phyloP scores from a whole-genome alignment of 225 moss, liverwort and hornwort species.

The Antitrichia curtipendula region DNA sequence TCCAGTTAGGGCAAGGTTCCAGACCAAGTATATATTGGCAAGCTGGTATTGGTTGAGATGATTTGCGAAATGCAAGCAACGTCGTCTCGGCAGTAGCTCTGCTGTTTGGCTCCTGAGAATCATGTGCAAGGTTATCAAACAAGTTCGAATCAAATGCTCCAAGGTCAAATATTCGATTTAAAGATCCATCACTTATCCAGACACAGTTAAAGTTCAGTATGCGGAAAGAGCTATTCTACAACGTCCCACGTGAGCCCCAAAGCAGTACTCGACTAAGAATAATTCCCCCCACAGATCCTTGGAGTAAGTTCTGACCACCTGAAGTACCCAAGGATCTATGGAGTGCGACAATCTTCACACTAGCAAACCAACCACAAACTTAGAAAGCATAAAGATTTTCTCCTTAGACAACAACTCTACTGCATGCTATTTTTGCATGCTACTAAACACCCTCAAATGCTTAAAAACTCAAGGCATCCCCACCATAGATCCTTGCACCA shows the following conservation, averaged over 20 bases:
- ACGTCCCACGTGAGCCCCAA: neutral
- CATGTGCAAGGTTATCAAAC: neutral
- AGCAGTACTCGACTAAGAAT: neutral
- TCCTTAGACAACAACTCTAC: neutral
- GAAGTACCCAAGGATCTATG: neutral
- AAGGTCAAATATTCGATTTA: neutral
- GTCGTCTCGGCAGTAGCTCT: slow-evolving; percentile 78
- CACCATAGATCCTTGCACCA: neutral
- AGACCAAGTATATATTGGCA: slow-evolving; percentile 95
- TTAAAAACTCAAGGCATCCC: neutral
- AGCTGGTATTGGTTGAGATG: slow-evolving; percentile 81
- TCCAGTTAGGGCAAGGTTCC: neutral
- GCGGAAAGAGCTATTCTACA: neutral
- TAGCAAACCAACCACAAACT: neutral
- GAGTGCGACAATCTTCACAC: neutral
- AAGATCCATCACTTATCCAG: neutral
- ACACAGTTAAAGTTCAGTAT: neutral
- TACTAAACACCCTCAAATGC: neutral
- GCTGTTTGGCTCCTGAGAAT: slow-evolving; percentile 43
- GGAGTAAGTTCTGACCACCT: neutral
- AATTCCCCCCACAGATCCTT: neutral
- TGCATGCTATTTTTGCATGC: neutral
- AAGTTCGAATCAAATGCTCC: neutral
- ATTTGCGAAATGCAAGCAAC: slow-evolving; percentile 85
- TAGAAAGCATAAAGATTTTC: neutral